These are phyloP conservation scores for Zoysia matrella DNA, from an alignment of 202 grass and related monocot genomes.

Conservation along the genomic window DNA sequence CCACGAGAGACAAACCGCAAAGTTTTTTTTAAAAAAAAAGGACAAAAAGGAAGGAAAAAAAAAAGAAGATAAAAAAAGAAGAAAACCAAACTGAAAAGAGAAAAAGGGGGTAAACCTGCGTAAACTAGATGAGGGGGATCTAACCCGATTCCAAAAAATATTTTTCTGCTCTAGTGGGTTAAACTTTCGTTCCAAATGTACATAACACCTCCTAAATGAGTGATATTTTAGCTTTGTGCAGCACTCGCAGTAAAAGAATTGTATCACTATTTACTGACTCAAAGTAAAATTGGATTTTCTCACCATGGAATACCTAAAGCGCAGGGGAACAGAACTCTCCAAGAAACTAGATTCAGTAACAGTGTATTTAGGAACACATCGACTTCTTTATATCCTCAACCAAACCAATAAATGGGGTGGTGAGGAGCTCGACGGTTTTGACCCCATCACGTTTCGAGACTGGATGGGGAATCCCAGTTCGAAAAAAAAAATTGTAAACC, in stretches of 20 bases:
- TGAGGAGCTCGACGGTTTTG: too few species aligned
- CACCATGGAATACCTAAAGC: neutral
- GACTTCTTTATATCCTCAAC: slow-evolving; percentile 1
- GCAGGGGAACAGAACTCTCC: neutral
- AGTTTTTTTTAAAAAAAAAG: too few species aligned
- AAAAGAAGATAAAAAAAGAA: too few species aligned
- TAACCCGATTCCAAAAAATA: too few species aligned
- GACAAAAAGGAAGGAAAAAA: too few species aligned
- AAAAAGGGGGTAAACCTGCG: too few species aligned
- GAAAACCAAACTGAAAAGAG: too few species aligned
- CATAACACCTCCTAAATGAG: neutral
- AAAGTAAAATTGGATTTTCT: neutral
- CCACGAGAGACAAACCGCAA: too few species aligned
- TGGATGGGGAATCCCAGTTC: too few species aligned
- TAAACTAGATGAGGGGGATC: too few species aligned
- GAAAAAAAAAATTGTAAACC: neutral
- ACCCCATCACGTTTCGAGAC: too few species aligned
- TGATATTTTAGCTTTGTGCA: neutral
- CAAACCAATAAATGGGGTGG: too few species aligned
- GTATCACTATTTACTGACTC: neutral
- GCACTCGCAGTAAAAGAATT: neutral
- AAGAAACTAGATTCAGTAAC: neutral
- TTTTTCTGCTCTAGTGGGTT: neutral
- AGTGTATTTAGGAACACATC: slow-evolving; percentile 1
- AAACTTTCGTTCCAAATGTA: neutral